Evolutionary conservation across 768 basidiomycete species (phyloP).

Genomic region (Suillus hirtellus): DNA sequence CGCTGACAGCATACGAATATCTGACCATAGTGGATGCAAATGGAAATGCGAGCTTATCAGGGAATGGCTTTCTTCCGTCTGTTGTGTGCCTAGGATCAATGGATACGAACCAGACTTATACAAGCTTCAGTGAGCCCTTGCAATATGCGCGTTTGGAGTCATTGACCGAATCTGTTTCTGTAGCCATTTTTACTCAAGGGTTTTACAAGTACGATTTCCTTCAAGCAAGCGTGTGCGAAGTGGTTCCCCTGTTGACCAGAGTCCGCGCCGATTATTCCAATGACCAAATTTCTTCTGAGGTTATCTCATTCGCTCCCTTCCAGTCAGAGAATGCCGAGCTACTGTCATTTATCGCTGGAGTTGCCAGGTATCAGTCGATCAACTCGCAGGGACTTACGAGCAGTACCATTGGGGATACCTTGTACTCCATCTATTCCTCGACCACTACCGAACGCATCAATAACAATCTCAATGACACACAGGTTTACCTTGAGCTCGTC

Average conservation of each 20-base stretch:
- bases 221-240: constrained; percentile 13
- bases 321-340: constrained; percentile 10
- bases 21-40: constrained; percentile 9
- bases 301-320: background rate
- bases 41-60: background rate
- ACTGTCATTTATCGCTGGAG: constrained; percentile 17
- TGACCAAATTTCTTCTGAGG: background rate
- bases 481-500: constrained; percentile 3
- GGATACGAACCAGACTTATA: background rate
- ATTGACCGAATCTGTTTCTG: background rate
- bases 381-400: constrained; percentile 17
- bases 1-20: constrained; percentile 1
- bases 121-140: constrained; percentile 10
- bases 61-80: constrained; percentile 12
- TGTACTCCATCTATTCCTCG: constrained; percentile 17
- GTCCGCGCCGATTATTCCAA: constrained; percentile 11
- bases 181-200: constrained; percentile 11
- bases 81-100: constrained; percentile 15
- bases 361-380: constrained; percentile 11
- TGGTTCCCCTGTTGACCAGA: constrained; percentile 13
- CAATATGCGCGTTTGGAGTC: background rate
- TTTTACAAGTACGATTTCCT: constrained; percentile 13
- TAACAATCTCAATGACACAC: background rate
- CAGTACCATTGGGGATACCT: constrained; percentile 22
- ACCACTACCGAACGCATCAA: background rate